Evolutionary conservation across 306 rosid species (phyloP), one percentile per base, ranked within the genome.

Genomic region (Cicer judaicum): DNA sequence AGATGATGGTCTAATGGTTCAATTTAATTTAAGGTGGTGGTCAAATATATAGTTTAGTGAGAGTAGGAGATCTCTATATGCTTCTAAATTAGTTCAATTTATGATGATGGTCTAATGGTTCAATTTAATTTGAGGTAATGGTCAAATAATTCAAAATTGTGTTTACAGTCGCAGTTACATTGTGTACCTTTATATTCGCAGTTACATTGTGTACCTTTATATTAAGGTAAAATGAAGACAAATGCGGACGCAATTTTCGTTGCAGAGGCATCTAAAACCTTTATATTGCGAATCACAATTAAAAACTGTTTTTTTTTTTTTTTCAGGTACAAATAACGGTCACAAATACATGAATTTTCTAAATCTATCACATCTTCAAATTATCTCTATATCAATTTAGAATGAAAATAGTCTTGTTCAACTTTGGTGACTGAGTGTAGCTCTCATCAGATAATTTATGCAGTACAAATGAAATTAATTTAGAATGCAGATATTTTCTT

Each of bases 1-100:
- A 63, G 29, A 10, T 66, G 42, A 75, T 36, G 7, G 8, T 62
- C 41, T 59, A 19, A 29, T 29, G 5, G 36, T 29, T 29, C 36
- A 29, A 29, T 29, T 29, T 29, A 29, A 29, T 29, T 29, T 29
- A 5, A 29, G 36, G 36, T 29, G 36, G 4, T 29, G 36, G 36
- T 29, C 38, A 62, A 67, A 9, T 38, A 46, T 13, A 10, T 21
- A 68, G 56, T 57, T 75, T 11, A 83, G 75, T 36, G 16, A 46
- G 46, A 41, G 62, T 39, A 63, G 73, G 55, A 53, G 44, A 21
- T 14, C 38, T 40, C 56, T 10, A 50, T 13, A 48, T 19, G 19
- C 5, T 46, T 24, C 14, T 56, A 56, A 77, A 57, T 18, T 0
- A 57, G 10, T 63, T 68, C 52, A 44, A n/a, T 72, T 52, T 41